Base-by-base conservation (phyloP, 2,329 filamentous ascomycete genomes). In the Penicillium concentricum region DNA sequence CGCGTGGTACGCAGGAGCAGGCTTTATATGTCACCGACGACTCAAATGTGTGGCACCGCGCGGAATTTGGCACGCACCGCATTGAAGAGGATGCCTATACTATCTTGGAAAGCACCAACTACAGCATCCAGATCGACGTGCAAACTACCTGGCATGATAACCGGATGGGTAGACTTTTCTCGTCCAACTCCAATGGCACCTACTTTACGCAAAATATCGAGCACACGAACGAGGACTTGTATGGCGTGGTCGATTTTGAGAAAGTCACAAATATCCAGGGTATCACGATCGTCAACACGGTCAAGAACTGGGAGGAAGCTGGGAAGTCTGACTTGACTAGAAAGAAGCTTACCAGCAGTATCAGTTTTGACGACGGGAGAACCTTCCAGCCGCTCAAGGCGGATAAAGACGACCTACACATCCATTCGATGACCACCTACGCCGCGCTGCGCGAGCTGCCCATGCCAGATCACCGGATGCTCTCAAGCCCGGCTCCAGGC, bases 71-170 rank as follows among this genome's bases (percentile, higher is more conserved):
- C 43, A 87, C 90, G 60, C 92, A 96, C 73, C 90, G 92, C 67
- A 83, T 91, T 60, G 89, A 96, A 71, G 85, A 93, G 70, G 82
- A 86, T 66, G 91, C 90, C 3, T 99, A 97, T 74, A 99, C 94
- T 0, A 84, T 99, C 46, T 82, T 99, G 39, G 93, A 97, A 76
- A 94, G 92, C 68, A 97, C 94, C 41, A 93, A 96, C 71, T 97
- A 99, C 79, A 97, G 93, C 78, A 92, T 99, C 66, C 93, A 97
- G 76, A 87, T 99, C 54, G 92, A 97, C 74, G 92, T 97, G 61
- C 87, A 93, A 83, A 91, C 88, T 1, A 82, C 81, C 12, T 77
- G 74, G 55, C 38, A 79, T 78, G 43, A 82, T 1, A 84, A 83
- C 37, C 84, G 88, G 0, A 93, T 96, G 84, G 95, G 94, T 34